phyloP scores from a whole-genome alignment of 192 early-diverging fungal genomes.

The Linnemannia exigua region DNA sequence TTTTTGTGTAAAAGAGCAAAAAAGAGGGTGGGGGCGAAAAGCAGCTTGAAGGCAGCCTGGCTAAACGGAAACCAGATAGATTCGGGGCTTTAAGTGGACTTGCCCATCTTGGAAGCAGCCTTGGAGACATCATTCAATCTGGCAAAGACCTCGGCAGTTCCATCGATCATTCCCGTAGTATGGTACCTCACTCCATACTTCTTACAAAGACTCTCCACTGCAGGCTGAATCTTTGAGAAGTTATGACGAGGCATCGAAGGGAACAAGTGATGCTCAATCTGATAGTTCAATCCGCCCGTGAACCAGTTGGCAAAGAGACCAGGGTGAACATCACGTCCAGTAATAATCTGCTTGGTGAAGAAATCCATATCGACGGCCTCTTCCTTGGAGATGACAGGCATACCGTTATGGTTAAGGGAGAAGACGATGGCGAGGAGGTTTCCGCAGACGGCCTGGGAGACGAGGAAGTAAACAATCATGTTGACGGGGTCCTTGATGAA shows the following conservation, averaged over 20 bases:
- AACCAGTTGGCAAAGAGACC: constrained; percentile 82
- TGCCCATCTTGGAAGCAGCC: constrained; percentile 59
- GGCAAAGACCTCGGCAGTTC: constrained; percentile 74
- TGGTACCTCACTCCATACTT: constrained; percentile 78
- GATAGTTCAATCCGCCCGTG: constrained; percentile 86
- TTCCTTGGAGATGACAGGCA: constrained; percentile 80
- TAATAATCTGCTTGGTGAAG: constrained; percentile 81
- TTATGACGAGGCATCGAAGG: constrained; percentile 84
- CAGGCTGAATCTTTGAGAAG: constrained; percentile 72
- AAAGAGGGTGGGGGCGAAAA: too few relatives aligned
- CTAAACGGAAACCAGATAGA: too few relatives aligned
- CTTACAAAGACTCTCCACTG: constrained; percentile 74
- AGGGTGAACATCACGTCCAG: constrained; percentile 80
- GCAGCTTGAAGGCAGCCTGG: too few relatives aligned
- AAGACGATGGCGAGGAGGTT: constrained; percentile 83
- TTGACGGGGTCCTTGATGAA: constrained; percentile 58
- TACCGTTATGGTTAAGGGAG: constrained; percentile 88
- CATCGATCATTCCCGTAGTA: constrained; percentile 68
- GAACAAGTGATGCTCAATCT: constrained; percentile 92
- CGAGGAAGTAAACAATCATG: constrained; percentile 69
- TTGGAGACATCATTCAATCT: constrained; percentile 62
- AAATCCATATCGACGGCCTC: constrained; percentile 79
- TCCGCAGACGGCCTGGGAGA: constrained; percentile 77
- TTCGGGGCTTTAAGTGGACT: constrained; percentile 41
- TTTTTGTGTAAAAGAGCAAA: too few relatives aligned